Evolutionary conservation across 1,284 basidiomycete genomes (phyloP).

Genomic region (Cryptococcus amylolentus): DNA sequence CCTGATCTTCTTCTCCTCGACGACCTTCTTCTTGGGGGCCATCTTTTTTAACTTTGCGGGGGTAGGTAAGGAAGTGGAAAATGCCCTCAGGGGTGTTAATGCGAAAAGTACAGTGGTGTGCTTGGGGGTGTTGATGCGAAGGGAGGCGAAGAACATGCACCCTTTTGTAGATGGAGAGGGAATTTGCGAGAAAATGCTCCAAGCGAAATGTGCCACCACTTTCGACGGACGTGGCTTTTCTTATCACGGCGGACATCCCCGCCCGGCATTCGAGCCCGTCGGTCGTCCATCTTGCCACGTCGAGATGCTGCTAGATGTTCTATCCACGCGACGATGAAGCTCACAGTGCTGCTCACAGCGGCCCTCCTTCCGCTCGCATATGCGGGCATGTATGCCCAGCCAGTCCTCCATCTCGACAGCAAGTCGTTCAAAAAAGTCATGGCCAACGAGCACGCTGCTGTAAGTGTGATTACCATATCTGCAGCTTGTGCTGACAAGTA

Average conservation of each 20-base stretch:
- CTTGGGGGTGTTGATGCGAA: too few relatives aligned
- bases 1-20: slow-evolving; percentile 73
- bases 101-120: background rate
- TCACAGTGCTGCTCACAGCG: slow-evolving; percentile 31
- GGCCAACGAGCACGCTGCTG: slow-evolving; percentile 65
- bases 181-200: too few relatives aligned
- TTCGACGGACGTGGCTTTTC: too few relatives aligned
- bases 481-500: background rate
- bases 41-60: slow-evolving; percentile 56
- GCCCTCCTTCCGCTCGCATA: slow-evolving; percentile 52
- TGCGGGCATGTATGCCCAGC: slow-evolving; percentile 69
- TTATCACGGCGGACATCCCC: background rate
- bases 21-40: slow-evolving; percentile 72
- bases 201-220: too few relatives aligned
- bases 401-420: slow-evolving; percentile 70
- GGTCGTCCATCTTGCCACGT: background rate
- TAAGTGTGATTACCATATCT: slow-evolving; percentile 12
- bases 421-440: slow-evolving; percentile 70
- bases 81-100: background rate
- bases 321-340: slow-evolving; percentile 4
- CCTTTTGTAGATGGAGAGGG: too few relatives aligned
- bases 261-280: background rate
- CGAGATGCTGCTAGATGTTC: background rate
- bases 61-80: slow-evolving; percentile 16
- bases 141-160: too few relatives aligned